These are phyloP conservation scores for Zostera marina DNA, from an alignment of 116 monocot species.

Conservation along the genomic window DNA sequence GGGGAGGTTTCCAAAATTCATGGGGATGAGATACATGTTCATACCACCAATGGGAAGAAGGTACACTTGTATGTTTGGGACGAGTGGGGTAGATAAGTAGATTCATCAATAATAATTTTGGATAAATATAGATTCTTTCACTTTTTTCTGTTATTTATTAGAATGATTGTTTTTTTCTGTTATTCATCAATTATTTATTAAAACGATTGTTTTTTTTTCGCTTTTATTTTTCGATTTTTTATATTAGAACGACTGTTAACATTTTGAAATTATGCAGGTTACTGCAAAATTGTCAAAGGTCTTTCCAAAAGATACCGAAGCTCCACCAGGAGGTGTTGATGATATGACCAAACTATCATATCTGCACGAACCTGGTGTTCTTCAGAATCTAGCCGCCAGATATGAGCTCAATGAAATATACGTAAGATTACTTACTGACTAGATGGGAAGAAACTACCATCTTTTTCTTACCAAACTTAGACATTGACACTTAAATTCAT, in stretches of 20 bases:
- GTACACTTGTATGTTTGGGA: background rate
- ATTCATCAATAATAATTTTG: background rate
- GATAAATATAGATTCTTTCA: background rate
- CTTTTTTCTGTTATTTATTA: background rate
- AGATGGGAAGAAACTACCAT: background rate
- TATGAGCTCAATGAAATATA: constrained; percentile 69
- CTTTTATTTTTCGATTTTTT: background rate
- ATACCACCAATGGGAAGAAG: constrained; percentile 32
- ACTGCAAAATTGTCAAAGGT: constrained; percentile 32
- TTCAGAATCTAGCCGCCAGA: constrained; percentile 37
- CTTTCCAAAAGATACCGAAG: constrained; percentile 49
- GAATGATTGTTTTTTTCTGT: background rate
- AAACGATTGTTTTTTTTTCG: too few relatives aligned
- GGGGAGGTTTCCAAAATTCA: constrained; percentile 51
- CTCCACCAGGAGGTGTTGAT: constrained; percentile 52
- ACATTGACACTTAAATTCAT: constrained; percentile 2
- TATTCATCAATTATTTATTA: too few relatives aligned
- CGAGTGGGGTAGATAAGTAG: too few relatives aligned
- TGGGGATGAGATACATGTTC: constrained; percentile 42
- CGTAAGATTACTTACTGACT: constrained; percentile 14
- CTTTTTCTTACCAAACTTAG: background rate
- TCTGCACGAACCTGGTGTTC: constrained; percentile 54
- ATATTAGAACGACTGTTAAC: background rate
- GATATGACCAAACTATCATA: constrained; percentile 57
- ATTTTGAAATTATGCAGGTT: constrained; percentile 17